A percentile compares a stretch with the other conserved stretches of the same genome.
phyloP scores from a whole-genome alignment of 768 basidiomycete species.

The Termitomyces sp. region DNA sequence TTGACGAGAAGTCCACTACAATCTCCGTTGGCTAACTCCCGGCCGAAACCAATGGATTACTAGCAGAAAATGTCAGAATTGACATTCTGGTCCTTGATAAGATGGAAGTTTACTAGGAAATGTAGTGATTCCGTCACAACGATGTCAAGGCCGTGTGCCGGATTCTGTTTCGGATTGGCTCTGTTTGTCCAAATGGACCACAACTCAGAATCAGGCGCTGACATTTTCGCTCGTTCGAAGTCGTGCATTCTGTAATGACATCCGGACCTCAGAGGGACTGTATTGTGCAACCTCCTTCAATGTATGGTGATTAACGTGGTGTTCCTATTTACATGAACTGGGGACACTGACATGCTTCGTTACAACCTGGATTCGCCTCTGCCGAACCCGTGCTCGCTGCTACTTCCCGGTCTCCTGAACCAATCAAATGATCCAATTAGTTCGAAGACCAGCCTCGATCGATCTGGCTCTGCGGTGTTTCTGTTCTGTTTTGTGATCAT shows the following conservation, averaged over 20 bases:
- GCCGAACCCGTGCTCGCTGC: not conserved
- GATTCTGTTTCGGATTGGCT: conserved; percentile 9
- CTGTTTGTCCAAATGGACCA: conserved; percentile 5
- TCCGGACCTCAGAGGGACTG: too few relatives aligned
- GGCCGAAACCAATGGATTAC: not conserved
- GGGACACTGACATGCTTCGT: not conserved
- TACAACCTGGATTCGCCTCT: not conserved
- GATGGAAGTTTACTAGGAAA: not conserved
- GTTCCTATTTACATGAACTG: not conserved
- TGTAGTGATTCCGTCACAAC: not conserved
- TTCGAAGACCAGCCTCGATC: not conserved
- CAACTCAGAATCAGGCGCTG: too few relatives aligned
- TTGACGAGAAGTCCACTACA: conserved; percentile 8
- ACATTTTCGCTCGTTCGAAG: too few relatives aligned
- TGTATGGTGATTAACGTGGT: not conserved
- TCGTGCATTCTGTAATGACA: too few relatives aligned
- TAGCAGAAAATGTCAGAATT: conserved; percentile 1
- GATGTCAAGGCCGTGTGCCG: conserved; percentile 6
- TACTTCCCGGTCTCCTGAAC: not conserved
- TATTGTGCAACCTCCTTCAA: not conserved
- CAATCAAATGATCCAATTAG: not conserved
- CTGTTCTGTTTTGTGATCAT: not conserved
- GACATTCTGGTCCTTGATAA: not conserved
- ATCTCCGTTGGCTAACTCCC: conserved; percentile 11
- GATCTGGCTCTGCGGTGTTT: not conserved